phyloP scores from a whole-genome alignment of 1,284 basidiomycete genomes.

The Papiliotrema terrestris region DNA sequence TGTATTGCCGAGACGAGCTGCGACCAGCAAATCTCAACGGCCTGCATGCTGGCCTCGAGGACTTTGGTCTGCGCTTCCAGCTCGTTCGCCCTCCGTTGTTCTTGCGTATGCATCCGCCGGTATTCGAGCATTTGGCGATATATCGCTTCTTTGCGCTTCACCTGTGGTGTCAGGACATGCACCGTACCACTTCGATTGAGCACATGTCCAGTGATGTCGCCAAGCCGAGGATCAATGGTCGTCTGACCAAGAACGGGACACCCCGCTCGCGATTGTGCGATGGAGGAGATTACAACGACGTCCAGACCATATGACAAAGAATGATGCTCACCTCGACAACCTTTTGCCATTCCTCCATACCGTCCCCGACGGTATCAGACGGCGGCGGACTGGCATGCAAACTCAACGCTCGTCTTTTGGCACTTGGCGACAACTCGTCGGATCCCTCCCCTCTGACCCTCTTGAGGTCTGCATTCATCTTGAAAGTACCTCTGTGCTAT shows the following conservation, averaged over 20 bases:
- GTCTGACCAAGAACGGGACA: not conserved
- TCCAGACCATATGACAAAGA: not conserved
- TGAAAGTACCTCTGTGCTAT: not conserved
- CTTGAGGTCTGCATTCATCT: constrained; percentile 47
- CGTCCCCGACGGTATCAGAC: constrained; percentile 22
- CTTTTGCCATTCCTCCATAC: constrained; percentile 42
- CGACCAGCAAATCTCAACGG: constrained; percentile 83
- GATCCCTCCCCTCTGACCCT: constrained; percentile 39
- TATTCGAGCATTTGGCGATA: constrained; percentile 89
- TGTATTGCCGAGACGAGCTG: constrained; percentile 52
- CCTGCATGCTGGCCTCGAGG: constrained; percentile 73
- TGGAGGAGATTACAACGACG: not conserved
- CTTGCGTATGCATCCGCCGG: constrained; percentile 72
- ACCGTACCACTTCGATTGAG: too few species aligned
- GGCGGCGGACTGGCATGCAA: constrained; percentile 11
- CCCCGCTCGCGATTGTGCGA: not conserved
- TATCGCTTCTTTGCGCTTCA: constrained; percentile 85
- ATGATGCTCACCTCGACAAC: constrained; percentile 34
- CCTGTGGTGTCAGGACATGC: constrained; percentile 47
- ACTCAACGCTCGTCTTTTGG: constrained; percentile 35
- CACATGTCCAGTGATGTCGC: too few species aligned
- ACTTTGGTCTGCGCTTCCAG: constrained; percentile 68
- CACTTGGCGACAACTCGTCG: constrained; percentile 27
- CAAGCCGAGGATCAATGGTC: not conserved
- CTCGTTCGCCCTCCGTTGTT: constrained; percentile 63